phyloP scores from a whole-genome alignment of 75 land plant genomes.

The Sequoia sempervirens region DNA sequence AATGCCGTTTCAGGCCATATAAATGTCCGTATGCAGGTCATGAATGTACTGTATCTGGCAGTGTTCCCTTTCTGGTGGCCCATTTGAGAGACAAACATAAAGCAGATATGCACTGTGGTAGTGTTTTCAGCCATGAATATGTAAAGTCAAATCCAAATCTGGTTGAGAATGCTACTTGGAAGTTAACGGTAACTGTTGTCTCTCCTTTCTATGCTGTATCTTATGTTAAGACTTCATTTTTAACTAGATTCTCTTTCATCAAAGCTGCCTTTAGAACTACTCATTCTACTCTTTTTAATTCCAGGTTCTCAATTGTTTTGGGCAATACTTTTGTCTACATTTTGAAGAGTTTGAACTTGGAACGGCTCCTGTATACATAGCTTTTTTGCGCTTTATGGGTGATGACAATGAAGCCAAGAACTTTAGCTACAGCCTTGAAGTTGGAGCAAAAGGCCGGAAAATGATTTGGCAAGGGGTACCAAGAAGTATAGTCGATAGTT shows the following conservation, averaged over 20 bases:
- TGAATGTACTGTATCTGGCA: conserved; percentile 69
- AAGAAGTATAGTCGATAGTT: conserved; percentile 28
- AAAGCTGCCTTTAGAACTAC: background rate
- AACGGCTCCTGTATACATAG: conserved; percentile 17
- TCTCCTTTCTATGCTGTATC: background rate
- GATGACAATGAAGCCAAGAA: conserved; percentile 29
- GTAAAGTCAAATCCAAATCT: conserved; percentile 72
- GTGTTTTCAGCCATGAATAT: conserved; percentile 70
- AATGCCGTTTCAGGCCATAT: conserved; percentile 61
- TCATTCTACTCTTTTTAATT: background rate
- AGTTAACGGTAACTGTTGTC: conserved; percentile 54
- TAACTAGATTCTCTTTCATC: background rate
- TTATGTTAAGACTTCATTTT: background rate
- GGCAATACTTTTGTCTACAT: conserved; percentile 26
- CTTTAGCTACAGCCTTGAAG: conserved; percentile 26
- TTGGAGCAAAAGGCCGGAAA: conserved; percentile 23
- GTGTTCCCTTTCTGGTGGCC: conserved; percentile 53
- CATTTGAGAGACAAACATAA: conserved; percentile 67
- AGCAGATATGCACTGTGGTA: conserved; percentile 75
- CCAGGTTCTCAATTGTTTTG: conserved; percentile 30
- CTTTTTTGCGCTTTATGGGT: conserved; percentile 27
- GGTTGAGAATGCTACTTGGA: conserved; percentile 80
- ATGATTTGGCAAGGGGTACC: conserved; percentile 31
- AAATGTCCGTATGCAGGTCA: conserved; percentile 74
- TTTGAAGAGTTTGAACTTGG: conserved; percentile 30